Evolutionary conservation across 495 filamentous ascomycete genomes (phyloP).

Genomic region (Trypethelium eluteriae): DNA sequence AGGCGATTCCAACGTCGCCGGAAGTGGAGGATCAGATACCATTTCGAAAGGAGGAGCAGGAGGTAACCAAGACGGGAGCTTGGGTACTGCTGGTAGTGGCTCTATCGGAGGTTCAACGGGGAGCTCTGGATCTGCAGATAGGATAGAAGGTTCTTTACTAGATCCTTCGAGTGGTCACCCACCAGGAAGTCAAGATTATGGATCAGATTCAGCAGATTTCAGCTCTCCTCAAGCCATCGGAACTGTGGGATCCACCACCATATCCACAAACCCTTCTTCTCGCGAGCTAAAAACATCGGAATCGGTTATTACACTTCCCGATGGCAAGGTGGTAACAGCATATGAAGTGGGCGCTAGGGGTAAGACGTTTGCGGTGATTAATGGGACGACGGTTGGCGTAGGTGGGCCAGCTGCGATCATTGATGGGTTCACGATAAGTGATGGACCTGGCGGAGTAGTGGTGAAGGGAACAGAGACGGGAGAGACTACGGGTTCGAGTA

Average conservation of each 20-base stretch:
- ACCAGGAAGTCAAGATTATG: background rate
- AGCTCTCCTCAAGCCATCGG: background rate
- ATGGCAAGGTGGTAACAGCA: conserved; percentile 7
- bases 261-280: conserved; percentile 2
- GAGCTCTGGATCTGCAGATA: background rate
- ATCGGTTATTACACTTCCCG: background rate
- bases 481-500: background rate
- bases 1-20: background rate
- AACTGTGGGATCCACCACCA: background rate
- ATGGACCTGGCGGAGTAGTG: conserved; percentile 2
- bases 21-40: background rate
- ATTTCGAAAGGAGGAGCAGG: background rate
- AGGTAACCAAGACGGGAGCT: conserved; percentile 1
- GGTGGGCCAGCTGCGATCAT: background rate
- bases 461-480: conserved; percentile 2
- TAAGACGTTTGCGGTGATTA: conserved; percentile 5
- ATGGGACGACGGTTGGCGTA: background rate
- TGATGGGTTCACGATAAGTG: conserved; percentile 12
- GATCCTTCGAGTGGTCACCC: background rate
- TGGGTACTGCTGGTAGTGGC: background rate
- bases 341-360: conserved; percentile 1
- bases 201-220: background rate
- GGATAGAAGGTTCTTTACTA: background rate
- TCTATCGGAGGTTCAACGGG: conserved; percentile 1
- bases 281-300: background rate